phyloP scores from a whole-genome alignment of 192 early-diverging fungal species.

The Coemansia sp. region DNA sequence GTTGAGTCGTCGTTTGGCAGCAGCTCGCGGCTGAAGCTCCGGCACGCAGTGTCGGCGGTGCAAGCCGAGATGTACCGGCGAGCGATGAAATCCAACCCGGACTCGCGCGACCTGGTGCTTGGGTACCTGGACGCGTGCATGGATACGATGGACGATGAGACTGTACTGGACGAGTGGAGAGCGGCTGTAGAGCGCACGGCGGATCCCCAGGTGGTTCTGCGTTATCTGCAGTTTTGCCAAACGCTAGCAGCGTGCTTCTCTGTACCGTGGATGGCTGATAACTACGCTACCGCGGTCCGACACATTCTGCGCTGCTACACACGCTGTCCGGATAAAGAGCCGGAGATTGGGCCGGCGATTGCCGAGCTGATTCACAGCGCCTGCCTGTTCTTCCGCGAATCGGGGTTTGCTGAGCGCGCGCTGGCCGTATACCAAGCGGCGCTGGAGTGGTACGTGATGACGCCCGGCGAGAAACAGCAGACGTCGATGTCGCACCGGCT shows the following conservation, averaged over 20 bases:
- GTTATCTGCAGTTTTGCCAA: slow-evolving; percentile 15
- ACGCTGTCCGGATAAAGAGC: background rate
- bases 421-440: slow-evolving; percentile 24
- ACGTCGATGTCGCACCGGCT: slow-evolving; percentile 11
- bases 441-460: slow-evolving; percentile 31
- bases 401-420: slow-evolving; percentile 24
- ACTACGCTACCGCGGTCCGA: slow-evolving; percentile 11
- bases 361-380: slow-evolving; percentile 19
- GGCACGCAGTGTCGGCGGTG: slow-evolving; percentile 12
- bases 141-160: slow-evolving; percentile 10
- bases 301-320: slow-evolving; percentile 4
- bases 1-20: slow-evolving; percentile 5
- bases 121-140: slow-evolving; percentile 20
- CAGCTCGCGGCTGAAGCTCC: background rate
- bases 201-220: slow-evolving; percentile 10
- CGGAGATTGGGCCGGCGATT: slow-evolving; percentile 3
- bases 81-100: slow-evolving; percentile 10
- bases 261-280: slow-evolving; percentile 9
- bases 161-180: slow-evolving; percentile 19
- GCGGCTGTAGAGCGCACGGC: background rate
- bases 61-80: slow-evolving; percentile 22
- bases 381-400: slow-evolving; percentile 21
- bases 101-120: slow-evolving; percentile 7
- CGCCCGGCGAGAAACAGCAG: background rate
- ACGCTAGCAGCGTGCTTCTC: slow-evolving; percentile 8